phyloP scores from a whole-genome alignment of 352 stramenopile species.

The Phytophthora hybrid region DNA sequence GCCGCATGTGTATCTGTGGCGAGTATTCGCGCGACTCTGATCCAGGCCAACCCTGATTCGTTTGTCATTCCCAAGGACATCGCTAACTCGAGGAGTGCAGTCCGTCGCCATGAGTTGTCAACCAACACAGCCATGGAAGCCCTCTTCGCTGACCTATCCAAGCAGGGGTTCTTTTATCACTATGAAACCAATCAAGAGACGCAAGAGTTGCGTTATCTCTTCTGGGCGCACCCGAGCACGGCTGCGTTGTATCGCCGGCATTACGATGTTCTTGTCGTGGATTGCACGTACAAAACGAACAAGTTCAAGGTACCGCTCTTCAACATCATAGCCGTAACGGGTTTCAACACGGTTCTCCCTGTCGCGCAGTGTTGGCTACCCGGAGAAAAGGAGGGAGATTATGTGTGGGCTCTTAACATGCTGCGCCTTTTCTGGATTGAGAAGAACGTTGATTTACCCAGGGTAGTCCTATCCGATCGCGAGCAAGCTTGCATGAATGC shows the following conservation, averaged over 20 bases:
- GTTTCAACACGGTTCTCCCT: constrained; percentile 13
- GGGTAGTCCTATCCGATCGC: constrained; percentile 9
- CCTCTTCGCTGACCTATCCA: constrained; percentile 1
- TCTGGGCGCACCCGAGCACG: constrained; percentile 10
- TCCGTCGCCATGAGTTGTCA: neutral
- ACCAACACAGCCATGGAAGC: constrained; percentile 16
- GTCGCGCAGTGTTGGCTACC: constrained; percentile 8
- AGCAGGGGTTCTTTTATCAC: constrained; percentile 11
- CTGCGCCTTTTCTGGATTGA: constrained; percentile 11
- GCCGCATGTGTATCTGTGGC: constrained; percentile 24
- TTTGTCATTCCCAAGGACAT: constrained; percentile 23
- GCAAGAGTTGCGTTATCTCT: constrained; percentile 16
- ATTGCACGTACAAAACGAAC: constrained; percentile 31
- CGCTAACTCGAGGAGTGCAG: constrained; percentile 15
- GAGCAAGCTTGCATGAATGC: neutral
- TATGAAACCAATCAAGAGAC: constrained; percentile 7
- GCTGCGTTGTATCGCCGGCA: constrained; percentile 7
- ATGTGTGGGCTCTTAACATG: constrained; percentile 30
- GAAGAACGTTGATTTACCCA: neutral
- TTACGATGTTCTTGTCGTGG: constrained; percentile 23
- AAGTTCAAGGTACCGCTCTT: constrained; percentile 23
- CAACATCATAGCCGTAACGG: constrained; percentile 19
- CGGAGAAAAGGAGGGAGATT: constrained; percentile 23
- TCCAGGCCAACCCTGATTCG: constrained; percentile 4
- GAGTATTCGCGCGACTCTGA: constrained; percentile 15